A percentile compares a stretch with the other conserved stretches of the same genome.
Conservation (phyloP, 768 basidiomycete species). For the Sporobolomyces roseus region DNA sequence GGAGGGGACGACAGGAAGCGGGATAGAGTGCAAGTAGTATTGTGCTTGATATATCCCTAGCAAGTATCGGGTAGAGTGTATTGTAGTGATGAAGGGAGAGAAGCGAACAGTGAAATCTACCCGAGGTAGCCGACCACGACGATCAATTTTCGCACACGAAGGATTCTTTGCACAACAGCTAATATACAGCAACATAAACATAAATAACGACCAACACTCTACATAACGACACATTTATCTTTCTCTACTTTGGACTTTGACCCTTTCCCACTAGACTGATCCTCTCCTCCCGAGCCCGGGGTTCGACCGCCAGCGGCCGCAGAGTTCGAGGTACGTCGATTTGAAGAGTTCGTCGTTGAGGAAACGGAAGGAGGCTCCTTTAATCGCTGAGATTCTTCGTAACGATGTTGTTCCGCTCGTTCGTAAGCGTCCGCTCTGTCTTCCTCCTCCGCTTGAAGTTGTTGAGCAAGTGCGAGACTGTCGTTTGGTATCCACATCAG, state of each 20-base stretch:
- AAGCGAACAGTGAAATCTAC: too few species aligned
- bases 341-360: not conserved
- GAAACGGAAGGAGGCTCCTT: not conserved
- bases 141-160: too few species aligned
- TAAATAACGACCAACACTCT: not conserved
- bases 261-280: not conserved
- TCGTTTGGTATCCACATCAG: not conserved
- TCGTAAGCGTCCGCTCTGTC: slow-evolving; percentile 48
- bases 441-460: slow-evolving; percentile 78
- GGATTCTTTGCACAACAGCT: too few species aligned
- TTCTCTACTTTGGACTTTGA: slow-evolving; percentile 50
- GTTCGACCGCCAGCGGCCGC: slow-evolving; percentile 11
- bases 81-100: too few species aligned
- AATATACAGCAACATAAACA: not conserved
- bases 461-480: slow-evolving; percentile 68
- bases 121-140: too few species aligned
- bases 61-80: too few species aligned
- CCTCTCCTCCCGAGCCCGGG: not conserved
- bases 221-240: slow-evolving; percentile 62
- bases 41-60: too few species aligned
- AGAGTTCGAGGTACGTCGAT: too few species aligned
- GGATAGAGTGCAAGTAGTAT: not conserved
- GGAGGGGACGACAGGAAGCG: not conserved
- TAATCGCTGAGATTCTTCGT: not conserved
- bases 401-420: slow-evolving; percentile 28